Base-by-base conservation (phyloP, 805 yeast genomes). In the Candida coquimbonensis region DNA sequence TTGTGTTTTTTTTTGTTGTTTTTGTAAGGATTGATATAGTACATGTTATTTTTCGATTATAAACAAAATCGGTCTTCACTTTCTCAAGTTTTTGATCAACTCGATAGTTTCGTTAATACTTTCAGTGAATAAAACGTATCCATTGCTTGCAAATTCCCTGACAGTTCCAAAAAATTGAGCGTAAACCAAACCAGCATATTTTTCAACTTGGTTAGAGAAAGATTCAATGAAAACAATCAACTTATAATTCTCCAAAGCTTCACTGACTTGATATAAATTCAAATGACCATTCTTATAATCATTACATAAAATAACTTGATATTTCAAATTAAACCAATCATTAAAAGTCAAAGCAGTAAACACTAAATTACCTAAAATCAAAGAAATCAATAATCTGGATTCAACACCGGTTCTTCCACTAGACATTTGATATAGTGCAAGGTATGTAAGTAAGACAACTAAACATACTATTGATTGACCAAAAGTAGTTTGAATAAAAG, bases 201-300 rank as follows among this genome's bases (percentile, higher is more conserved):
- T 36, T 8, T 21, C 32, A 31, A 46, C 12, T 17, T 25, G 29
- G 1, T 31, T 19, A 8, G 39, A 39, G 34, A 46, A 40, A 7
- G 34, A 27, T 8, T 8, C 3, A 7, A 53, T 8, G 24, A 51
- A 11, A 29, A 51, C 50, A 1, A n/a, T 21, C 34, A 57, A 37
- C 24, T 39, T 55, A 42, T 53, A 55, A 4, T 36, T 41, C 38
- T 59, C 60, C 31, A 59, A 43, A 25, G 53, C 39, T 27, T 51
- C 56, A 37, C 57, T 46, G 12, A 56, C 54, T 38, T 56, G 59
- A 42, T 51, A 59, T 24, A 59, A 21, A 32, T 53, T 57, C n/a
- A 50, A 38, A 6, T 38, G 29, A 1, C 63, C 63, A 36, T 57
- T 57, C 43, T 57, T 59, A 47, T 56, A 59, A 16, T 59, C 60